A percentile compares a stretch with the other conserved stretches of the same genome.
Conservation (phyloP, 23 red algal genomes). For the Gracilaria caudata region DNA sequence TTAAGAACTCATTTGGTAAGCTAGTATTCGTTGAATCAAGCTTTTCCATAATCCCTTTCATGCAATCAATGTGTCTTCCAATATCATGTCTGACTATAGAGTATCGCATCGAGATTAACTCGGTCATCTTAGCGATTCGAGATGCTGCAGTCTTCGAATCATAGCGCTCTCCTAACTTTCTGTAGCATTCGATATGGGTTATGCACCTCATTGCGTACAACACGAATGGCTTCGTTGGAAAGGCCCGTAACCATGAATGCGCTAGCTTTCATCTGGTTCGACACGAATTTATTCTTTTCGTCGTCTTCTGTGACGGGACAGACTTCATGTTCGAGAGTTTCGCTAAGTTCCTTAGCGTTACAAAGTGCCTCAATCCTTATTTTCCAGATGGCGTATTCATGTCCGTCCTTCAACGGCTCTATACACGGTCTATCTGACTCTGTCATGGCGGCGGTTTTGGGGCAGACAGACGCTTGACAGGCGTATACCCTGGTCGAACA, state of each 20-base stretch:
- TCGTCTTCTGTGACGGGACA: not conserved
- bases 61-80: conserved; percentile 1
- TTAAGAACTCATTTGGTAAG: not conserved
- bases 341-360: not conserved
- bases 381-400: conserved; percentile 20
- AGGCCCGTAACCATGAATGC: conserved; percentile 7
- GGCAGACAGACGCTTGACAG: not conserved
- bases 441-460: not conserved
- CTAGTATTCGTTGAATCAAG: conserved; percentile 22
- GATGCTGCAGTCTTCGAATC: conserved; percentile 30
- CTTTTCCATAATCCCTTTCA: conserved; percentile 15
- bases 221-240: conserved; percentile 2
- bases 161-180: conserved; percentile 21
- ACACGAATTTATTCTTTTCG: not conserved
- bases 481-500: not conserved
- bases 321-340: not conserved
- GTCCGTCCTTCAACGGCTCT: conserved; percentile 7
- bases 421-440: conserved; percentile 32
- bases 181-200: conserved; percentile 28
- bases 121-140: conserved; percentile 22
- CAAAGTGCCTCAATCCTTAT: conserved; percentile 7
- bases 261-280: conserved; percentile 27
- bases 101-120: conserved; percentile 18
- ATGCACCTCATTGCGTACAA: conserved; percentile 8
- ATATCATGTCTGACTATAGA: not conserved